A percentile compares a stretch with the other conserved stretches of the same genome.
These are phyloP conservation scores for Dichotomocladium elegans DNA, from an alignment of 371 early-diverging fungal species.

Conservation along the genomic window DNA sequence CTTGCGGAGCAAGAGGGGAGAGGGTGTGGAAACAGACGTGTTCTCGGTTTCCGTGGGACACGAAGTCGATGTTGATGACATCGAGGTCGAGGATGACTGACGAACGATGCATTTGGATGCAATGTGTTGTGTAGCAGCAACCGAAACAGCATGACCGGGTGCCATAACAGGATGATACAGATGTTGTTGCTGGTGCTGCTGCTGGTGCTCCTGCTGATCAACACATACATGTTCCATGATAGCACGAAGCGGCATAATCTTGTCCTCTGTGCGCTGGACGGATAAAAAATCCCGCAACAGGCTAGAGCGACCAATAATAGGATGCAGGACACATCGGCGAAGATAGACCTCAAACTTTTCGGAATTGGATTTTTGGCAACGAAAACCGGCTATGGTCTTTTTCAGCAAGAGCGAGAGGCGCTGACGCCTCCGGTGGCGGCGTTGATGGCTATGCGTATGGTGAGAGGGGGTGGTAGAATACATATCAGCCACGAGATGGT, in stretches of 20 bases:
- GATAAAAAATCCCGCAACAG: conserved; percentile 25
- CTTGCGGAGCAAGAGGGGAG: not conserved
- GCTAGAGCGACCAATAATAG: conserved; percentile 17
- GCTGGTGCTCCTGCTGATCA: not conserved
- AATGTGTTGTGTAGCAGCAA: not conserved
- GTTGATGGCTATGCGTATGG: too few relatives aligned
- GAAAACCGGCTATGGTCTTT: conserved; percentile 1
- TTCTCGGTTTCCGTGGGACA: not conserved
- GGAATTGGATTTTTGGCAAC: conserved; percentile 14
- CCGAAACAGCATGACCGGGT: not conserved
- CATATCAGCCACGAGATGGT: too few relatives aligned
- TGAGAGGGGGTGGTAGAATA: conserved; percentile 18
- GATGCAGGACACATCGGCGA: conserved; percentile 17
- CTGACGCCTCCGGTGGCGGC: too few relatives aligned
- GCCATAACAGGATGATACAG: not conserved
- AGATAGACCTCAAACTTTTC: conserved; percentile 25
- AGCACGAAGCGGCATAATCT: not conserved
- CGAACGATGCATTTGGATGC: not conserved
- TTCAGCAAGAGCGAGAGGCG: too few relatives aligned
- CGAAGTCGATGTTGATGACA: too few relatives aligned
- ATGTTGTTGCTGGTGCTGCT: not conserved
- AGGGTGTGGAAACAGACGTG: not conserved
- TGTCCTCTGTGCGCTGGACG: conserved; percentile 18
- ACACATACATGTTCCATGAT: conserved; percentile 1
- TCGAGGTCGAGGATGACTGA: too few relatives aligned